phyloP scores from a whole-genome alignment of 805 yeast species.

The Ogataea nitratoaversa region DNA sequence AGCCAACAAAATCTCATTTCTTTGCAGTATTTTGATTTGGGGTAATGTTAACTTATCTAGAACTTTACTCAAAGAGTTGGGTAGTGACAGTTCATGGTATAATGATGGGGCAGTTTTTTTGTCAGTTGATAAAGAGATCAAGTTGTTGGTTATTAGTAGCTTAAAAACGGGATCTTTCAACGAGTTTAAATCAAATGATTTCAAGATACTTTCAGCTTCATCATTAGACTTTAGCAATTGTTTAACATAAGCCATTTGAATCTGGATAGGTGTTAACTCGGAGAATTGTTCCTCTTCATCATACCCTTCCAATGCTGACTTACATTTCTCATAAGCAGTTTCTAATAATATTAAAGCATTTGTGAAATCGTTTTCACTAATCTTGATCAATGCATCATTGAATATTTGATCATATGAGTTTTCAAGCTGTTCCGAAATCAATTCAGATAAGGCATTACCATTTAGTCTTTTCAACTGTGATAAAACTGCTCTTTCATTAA shows the following conservation, averaged over 20 bases:
- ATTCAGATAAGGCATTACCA: constrained; percentile 1
- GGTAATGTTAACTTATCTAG: constrained; percentile 32
- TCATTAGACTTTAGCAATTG: constrained; percentile 33
- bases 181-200: constrained; percentile 27
- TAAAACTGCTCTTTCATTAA: constrained; percentile 65
- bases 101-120: constrained; percentile 18
- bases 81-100: constrained; percentile 29
- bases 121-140: constrained; percentile 28
- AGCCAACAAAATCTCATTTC: constrained; percentile 43
- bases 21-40: constrained; percentile 38
- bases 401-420: constrained; percentile 54
- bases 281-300: constrained; percentile 42
- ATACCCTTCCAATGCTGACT: constrained; percentile 34
- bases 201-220: constrained; percentile 35
- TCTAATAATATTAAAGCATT: constrained; percentile 41
- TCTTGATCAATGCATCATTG: constrained; percentile 51
- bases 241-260: constrained; percentile 56
- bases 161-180: constrained; percentile 37
- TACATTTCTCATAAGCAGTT: constrained; percentile 42
- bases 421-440: constrained; percentile 8
- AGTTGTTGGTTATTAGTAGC: constrained; percentile 43
- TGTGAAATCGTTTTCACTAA: constrained; percentile 37
- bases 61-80: constrained; percentile 24
- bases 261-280: constrained; percentile 57
- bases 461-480: constrained; percentile 38